Evolutionary conservation across 2,329 filamentous ascomycete species (phyloP).

Genomic region (Colletotrichum sansevieriae): DNA sequence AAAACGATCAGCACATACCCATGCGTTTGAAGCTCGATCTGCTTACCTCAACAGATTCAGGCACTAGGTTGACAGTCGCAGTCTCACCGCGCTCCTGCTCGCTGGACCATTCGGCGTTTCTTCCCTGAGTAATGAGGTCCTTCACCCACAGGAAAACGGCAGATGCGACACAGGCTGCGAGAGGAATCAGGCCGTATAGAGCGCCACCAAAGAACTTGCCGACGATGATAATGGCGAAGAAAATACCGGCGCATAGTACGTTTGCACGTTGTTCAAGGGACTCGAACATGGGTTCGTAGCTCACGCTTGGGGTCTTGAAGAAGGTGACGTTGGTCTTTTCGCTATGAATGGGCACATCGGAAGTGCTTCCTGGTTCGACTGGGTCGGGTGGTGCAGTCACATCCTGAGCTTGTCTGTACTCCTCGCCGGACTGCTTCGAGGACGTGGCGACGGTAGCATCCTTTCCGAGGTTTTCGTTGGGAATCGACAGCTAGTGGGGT

Average conservation of each 20-base stretch:
- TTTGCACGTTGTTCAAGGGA: conserved; percentile 81
- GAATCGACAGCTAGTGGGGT: conserved; percentile 76
- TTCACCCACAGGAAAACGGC: conserved; percentile 92
- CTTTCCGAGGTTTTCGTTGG: conserved; percentile 89
- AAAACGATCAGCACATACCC: conserved; percentile 46
- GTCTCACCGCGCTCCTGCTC: conserved; percentile 88
- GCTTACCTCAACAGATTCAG: conserved; percentile 81
- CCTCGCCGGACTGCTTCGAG: conserved; percentile 76
- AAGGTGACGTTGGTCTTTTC: conserved; percentile 98
- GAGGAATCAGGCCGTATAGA: conserved; percentile 80
- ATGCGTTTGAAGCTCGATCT: conserved; percentile 13
- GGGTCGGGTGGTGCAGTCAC: conserved; percentile 92
- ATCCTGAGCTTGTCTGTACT: conserved; percentile 89
- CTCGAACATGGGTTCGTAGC: conserved; percentile 89
- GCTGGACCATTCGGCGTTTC: conserved; percentile 88
- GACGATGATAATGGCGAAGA: conserved; percentile 79
- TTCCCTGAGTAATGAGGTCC: conserved; percentile 84
- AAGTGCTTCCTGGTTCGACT: conserved; percentile 83
- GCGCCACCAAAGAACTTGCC: conserved; percentile 85
- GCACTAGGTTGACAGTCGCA: conserved; percentile 88
- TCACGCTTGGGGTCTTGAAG: conserved; percentile 91
- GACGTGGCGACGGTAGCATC: conserved; percentile 80
- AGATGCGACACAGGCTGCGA: conserved; percentile 78
- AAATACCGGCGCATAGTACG: conserved; percentile 76
- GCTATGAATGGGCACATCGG: conserved; percentile 94